Conservation (phyloP, 345 rosid genomes). For the Eucalyptus erythrocorys region DNA sequence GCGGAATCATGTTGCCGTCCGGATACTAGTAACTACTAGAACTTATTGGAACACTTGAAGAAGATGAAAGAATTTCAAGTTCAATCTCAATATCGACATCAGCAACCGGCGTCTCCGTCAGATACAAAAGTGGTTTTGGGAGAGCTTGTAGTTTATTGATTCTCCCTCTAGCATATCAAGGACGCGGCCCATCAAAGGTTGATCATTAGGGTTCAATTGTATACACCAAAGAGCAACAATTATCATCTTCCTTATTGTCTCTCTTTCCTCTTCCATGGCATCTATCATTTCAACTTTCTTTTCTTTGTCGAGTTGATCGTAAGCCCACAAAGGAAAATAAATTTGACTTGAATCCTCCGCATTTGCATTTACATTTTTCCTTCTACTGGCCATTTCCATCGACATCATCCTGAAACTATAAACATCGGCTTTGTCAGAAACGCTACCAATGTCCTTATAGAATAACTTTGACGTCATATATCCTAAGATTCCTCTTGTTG, state of each 20-base stretch:
- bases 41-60: background rate
- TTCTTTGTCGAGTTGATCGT: fast-evolving
- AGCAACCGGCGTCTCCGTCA: fast-evolving
- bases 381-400: no score
- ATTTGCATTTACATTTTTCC: no score
- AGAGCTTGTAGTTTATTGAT: background rate
- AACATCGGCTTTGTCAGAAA: fast-evolving
- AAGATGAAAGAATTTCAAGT: background rate
- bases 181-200: fast-evolving
- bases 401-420: no score
- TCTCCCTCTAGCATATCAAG: background rate
- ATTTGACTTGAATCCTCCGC: no score
- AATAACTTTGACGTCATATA: fast-evolving
- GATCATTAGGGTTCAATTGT: background rate
- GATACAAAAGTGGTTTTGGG: background rate
- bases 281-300: no score
- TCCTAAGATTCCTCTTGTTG: no score
- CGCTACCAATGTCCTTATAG: fast-evolving
- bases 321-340: no score
- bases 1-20: fast-evolving
- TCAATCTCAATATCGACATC: fast-evolving
- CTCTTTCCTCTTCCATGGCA: background rate
- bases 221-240: background rate
- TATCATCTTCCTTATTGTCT: background rate
- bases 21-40: background rate